Evolutionary conservation across 2,329 filamentous ascomycete species (phyloP).

Genomic region (Macrophomina tecta): DNA sequence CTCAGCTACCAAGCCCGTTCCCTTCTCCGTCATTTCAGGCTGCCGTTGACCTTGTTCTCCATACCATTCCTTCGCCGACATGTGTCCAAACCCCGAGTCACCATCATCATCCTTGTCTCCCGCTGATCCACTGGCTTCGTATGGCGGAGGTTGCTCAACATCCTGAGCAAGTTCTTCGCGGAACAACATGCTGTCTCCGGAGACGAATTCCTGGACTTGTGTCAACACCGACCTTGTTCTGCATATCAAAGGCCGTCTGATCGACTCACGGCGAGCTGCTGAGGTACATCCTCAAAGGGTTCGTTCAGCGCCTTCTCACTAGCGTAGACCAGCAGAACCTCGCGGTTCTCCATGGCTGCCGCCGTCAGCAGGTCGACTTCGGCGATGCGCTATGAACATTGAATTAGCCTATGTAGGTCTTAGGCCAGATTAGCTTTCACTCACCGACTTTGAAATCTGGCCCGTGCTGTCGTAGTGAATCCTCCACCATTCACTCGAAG

Average conservation of each 20-base stretch:
- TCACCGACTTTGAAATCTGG: constrained; percentile 25
- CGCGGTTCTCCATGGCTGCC: constrained; percentile 58
- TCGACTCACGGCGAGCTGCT: constrained; percentile 30
- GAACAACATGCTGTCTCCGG: constrained; percentile 53
- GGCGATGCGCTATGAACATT: constrained; percentile 43
- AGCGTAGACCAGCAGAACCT: constrained; percentile 65
- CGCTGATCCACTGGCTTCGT: background rate
- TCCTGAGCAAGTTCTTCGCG: constrained; percentile 37
- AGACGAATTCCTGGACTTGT: constrained; percentile 49
- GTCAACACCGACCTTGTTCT: background rate
- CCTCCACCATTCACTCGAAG: constrained; percentile 24
- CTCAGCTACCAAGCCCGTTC: constrained; percentile 17
- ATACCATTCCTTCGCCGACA: constrained; percentile 20
- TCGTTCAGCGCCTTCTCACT: constrained; percentile 48
- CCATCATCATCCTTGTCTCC: background rate
- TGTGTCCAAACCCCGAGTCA: background rate
- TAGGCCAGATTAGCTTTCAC: background rate
- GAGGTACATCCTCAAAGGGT: constrained; percentile 19
- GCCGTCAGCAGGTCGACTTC: constrained; percentile 62
- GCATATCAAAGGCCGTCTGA: background rate
- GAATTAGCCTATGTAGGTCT: background rate
- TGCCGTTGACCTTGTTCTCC: background rate
- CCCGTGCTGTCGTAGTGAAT: constrained; percentile 26
- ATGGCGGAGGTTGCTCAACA: constrained; percentile 23
- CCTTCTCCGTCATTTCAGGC: constrained; percentile 22